Percentiles rank a stretch among this genome's conserved stretches.
Conservation (phyloP, 805 yeast species). For the Diddensiella caesifluorescens region DNA sequence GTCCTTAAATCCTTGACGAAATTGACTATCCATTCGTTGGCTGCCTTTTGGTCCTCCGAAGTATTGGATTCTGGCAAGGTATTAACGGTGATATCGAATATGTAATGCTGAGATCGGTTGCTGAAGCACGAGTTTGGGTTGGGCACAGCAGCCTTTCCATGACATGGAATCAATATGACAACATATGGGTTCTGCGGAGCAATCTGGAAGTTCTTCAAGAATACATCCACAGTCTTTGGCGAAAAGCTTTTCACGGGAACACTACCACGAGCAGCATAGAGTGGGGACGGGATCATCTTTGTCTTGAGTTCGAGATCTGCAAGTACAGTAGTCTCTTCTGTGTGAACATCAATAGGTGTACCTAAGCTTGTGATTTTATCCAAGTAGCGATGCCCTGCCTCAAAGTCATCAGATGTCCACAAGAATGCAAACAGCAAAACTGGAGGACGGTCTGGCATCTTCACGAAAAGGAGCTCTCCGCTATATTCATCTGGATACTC, state of each 20-base stretch:
- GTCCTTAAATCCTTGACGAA: too few species aligned
- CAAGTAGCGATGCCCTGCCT: neutral
- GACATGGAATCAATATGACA: neutral
- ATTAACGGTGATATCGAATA: neutral
- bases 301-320: neutral
- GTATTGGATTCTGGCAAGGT: neutral
- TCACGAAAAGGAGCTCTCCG: neutral
- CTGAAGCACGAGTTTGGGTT: neutral
- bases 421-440: neutral
- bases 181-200: neutral
- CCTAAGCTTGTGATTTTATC: neutral
- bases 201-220: neutral
- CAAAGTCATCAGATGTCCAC: neutral
- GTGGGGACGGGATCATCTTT: neutral
- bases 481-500: constrained; percentile 2
- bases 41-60: too few species aligned
- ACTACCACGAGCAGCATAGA: neutral
- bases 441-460: neutral
- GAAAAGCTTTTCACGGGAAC: neutral
- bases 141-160: neutral
- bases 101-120: neutral
- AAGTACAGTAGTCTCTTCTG: neutral
- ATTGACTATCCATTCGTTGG: too few species aligned
- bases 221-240: neutral
- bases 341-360: neutral